Evolutionary conservation across 306 rosid genomes (phyloP).

Genomic region (Fragaria vesca): DNA sequence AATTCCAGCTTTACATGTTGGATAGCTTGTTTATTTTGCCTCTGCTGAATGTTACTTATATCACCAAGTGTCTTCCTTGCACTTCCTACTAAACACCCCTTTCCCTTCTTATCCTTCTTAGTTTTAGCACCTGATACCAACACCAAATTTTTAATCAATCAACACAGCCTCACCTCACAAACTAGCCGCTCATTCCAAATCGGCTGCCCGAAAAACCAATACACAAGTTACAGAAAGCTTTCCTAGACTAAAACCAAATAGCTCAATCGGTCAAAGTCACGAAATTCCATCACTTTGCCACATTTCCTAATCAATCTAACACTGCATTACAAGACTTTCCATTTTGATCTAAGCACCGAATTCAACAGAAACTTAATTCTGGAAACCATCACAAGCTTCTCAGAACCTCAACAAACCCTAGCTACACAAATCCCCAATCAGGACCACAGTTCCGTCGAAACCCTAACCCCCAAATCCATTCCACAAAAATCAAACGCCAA

Average conservation of each 20-base stretch:
- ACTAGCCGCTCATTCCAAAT: slow-evolving; percentile 9
- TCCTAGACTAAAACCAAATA: background rate
- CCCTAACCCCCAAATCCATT: slow-evolving; percentile 11
- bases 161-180: background rate
- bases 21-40: slow-evolving; percentile 15
- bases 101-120: slow-evolving; percentile 34
- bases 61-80: slow-evolving; percentile 60
- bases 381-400: slow-evolving; percentile 1
- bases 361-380: background rate
- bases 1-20: slow-evolving; percentile 34
- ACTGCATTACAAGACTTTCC: background rate
- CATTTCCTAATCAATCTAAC: background rate
- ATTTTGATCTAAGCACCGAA: background rate
- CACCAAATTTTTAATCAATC: slow-evolving; percentile 15
- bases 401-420: background rate
- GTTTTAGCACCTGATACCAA: slow-evolving; percentile 41
- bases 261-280: background rate
- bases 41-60: slow-evolving; percentile 60
- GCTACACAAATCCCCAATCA: slow-evolving; percentile 8
- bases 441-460: slow-evolving; percentile 6
- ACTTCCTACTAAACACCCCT: slow-evolving; percentile 38
- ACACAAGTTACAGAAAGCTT: background rate
- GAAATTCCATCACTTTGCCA: background rate
- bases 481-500: background rate
- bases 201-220: background rate